phyloP scores from a whole-genome alignment of 331 rosid genomes.

The Pyrus hybrid region DNA sequence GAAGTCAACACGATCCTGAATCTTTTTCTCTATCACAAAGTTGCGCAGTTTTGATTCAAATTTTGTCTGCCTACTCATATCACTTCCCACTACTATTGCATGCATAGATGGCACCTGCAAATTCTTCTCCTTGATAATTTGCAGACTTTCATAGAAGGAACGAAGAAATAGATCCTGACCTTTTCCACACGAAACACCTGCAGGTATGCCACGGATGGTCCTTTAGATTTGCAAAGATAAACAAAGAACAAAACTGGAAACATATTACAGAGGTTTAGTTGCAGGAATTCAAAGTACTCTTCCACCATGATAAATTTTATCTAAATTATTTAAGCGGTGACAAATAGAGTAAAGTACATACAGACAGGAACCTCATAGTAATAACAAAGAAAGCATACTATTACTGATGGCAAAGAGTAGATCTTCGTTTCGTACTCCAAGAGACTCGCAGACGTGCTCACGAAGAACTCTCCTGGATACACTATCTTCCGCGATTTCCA shows the following conservation, averaged over 20 bases:
- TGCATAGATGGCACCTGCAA: conserved; percentile 72
- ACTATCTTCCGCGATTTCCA: conserved; percentile 85
- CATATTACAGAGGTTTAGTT: neutral
- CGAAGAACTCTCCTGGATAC: conserved; percentile 81
- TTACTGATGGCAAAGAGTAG: conserved; percentile 59
- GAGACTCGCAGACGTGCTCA: conserved; percentile 79
- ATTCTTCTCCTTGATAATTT: conserved; percentile 55
- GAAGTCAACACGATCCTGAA: conserved; percentile 76
- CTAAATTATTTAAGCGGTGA: no score
- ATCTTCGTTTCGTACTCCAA: conserved; percentile 88
- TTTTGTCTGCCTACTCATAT: conserved; percentile 71
- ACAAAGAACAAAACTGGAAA: neutral
- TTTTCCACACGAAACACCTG: conserved; percentile 94
- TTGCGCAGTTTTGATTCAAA: conserved; percentile 63
- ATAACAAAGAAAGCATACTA: conserved; percentile 25
- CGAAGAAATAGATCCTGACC: conserved; percentile 91
- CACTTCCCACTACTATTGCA: conserved; percentile 88
- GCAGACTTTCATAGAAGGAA: conserved; percentile 66
- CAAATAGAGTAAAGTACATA: no score
- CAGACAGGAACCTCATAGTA: no score
- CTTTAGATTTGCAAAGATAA: neutral
- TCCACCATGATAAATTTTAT: no score
- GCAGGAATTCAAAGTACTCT: no score
- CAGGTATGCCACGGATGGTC: conserved; percentile 11
- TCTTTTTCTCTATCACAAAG: conserved; percentile 56